Evolutionary conservation across 371 early-diverging fungal genomes (phyloP).

Genomic region (Capillidium rhysosporum): DNA sequence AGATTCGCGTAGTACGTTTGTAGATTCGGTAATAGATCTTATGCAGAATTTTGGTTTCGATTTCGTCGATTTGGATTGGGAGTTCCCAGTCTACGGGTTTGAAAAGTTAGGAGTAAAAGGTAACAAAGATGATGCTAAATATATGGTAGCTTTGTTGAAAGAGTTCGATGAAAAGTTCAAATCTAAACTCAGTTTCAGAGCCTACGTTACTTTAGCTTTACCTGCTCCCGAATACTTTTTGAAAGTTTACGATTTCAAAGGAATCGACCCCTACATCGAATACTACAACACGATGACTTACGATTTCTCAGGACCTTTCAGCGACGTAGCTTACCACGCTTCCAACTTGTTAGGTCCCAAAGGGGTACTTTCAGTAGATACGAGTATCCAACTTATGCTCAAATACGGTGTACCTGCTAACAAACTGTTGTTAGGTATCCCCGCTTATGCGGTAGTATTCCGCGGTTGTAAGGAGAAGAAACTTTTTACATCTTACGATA

Average conservation of each 20-base stretch:
- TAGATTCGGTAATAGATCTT: not conserved
- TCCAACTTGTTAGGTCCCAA: not conserved
- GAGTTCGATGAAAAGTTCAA: constrained; percentile 1
- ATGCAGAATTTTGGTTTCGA: constrained; percentile 5
- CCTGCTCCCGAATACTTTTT: not conserved
- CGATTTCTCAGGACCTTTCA: constrained; percentile 2
- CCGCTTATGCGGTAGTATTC: not conserved
- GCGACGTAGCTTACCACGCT: not conserved
- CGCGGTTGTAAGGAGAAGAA: constrained; percentile 3
- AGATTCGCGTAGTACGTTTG: not conserved
- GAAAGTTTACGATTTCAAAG: not conserved
- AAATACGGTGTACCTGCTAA: not conserved
- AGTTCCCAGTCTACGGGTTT: constrained; percentile 4
- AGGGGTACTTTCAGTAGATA: not conserved
- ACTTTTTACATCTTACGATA: not conserved
- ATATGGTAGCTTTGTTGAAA: not conserved
- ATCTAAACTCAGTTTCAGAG: not conserved
- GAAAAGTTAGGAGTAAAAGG: not conserved
- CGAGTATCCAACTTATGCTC: not conserved
- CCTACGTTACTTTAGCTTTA: not conserved
- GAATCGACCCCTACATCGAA: not conserved
- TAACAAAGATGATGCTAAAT: constrained; percentile 1
- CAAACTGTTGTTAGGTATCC: not conserved
- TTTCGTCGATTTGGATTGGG: constrained; percentile 6
- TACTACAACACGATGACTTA: constrained; percentile 6